Evolutionary conservation across 1,139 yeast genomes (phyloP).

Genomic region (Pichia sp.): DNA sequence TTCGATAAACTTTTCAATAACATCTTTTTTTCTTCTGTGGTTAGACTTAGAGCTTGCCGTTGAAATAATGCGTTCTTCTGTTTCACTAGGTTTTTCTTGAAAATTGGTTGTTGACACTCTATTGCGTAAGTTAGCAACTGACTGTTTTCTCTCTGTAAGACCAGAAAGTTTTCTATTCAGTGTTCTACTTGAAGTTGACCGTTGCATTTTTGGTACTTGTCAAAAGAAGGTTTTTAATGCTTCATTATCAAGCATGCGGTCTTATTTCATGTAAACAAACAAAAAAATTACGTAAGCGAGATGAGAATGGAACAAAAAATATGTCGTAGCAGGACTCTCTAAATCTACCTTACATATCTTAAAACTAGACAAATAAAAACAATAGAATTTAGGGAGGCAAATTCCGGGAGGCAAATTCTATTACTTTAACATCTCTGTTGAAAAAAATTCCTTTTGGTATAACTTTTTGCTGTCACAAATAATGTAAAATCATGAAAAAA

Average conservation of each 20-base stretch:
- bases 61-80: conserved; percentile 2
- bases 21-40: conserved; percentile 51
- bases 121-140: background rate
- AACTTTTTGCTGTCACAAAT: no score
- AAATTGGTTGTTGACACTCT: background rate
- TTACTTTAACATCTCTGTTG: no score
- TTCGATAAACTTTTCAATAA: conserved; percentile 57
- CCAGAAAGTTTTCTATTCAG: conserved; percentile 7
- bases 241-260: no score
- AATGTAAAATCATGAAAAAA: no score
- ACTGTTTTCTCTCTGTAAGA: conserved; percentile 3
- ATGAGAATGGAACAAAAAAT: background rate
- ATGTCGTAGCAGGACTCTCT: no score
- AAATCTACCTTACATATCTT: no score
- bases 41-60: background rate
- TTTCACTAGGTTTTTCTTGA: background rate
- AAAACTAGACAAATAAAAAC: no score
- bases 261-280: background rate
- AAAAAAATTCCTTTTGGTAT: no score
- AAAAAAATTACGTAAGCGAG: background rate
- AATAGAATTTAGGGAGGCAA: no score
- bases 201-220: background rate
- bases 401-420: no score
- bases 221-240: no score
- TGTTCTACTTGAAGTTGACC: background rate